Conservation (phyloP, 805 yeast genomes). For the Yarrowia yakushimensis region DNA sequence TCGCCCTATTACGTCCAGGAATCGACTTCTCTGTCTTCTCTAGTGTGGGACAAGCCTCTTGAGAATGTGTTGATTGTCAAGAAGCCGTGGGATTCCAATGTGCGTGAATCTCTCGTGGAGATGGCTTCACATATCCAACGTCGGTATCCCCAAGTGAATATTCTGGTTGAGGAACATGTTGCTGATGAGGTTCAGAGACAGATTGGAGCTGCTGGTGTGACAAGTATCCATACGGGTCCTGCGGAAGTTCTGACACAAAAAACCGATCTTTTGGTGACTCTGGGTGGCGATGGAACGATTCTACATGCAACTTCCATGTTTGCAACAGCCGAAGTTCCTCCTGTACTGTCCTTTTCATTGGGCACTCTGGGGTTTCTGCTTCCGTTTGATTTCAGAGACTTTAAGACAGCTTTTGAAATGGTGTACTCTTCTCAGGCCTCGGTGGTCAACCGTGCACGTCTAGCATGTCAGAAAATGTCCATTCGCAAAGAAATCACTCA, state of each 20-base stretch:
- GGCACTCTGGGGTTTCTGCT: constrained; percentile 88
- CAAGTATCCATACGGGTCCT: constrained; percentile 54
- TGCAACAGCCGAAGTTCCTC: constrained; percentile 66
- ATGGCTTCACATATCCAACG: constrained; percentile 46
- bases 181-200: constrained; percentile 56
- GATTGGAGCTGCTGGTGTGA: constrained; percentile 24
- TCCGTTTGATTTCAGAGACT: constrained; percentile 75
- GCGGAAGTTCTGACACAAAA: constrained; percentile 54
- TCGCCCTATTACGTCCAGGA: constrained; percentile 19
- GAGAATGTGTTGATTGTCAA: constrained; percentile 76
- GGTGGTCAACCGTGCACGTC: constrained; percentile 71
- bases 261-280: constrained; percentile 76
- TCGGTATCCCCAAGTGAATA: constrained; percentile 66
- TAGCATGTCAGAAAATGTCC: constrained; percentile 56
- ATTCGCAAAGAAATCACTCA: constrained; percentile 25
- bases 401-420: constrained; percentile 55
- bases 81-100: constrained; percentile 73
- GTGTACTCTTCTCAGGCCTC: constrained; percentile 67
- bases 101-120: constrained; percentile 59
- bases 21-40: constrained; percentile 27
- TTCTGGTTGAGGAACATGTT: constrained; percentile 71
- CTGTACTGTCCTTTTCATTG: constrained; percentile 79
- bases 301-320: constrained; percentile 78
- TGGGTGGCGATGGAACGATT: constrained; percentile 98
- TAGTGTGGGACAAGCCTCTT: constrained; percentile 70